Conservation (phyloP, 1,139 yeast species). For the Nakaseomyces nivariensis region DNA sequence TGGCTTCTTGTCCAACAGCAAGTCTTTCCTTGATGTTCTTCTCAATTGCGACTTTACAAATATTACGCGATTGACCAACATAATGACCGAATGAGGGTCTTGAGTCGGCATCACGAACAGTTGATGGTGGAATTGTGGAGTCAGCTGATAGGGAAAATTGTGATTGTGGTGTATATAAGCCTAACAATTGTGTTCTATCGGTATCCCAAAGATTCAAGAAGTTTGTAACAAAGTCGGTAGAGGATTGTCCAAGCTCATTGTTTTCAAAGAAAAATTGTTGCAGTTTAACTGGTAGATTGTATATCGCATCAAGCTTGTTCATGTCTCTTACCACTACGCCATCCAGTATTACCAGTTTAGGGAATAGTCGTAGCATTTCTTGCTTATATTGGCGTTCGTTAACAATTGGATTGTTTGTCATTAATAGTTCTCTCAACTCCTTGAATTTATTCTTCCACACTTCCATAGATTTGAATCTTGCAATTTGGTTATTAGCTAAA, state of each 20-base stretch:
- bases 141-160: constrained; percentile 66
- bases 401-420: constrained; percentile 66
- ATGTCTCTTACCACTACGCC: constrained; percentile 73
- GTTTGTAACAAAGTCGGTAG: constrained; percentile 67
- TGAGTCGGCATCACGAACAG: constrained; percentile 34
- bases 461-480: constrained; percentile 52
- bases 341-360: constrained; percentile 68
- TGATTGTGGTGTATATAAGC: constrained; percentile 71
- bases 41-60: constrained; percentile 55
- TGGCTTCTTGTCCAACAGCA: constrained; percentile 61
- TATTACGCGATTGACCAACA: constrained; percentile 63
- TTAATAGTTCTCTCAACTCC: constrained; percentile 60
- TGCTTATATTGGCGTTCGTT: constrained; percentile 42
- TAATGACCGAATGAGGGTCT: constrained; percentile 53
- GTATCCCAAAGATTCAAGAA: constrained; percentile 75
- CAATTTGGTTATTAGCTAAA: constrained; percentile 61
- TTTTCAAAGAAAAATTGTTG: constrained; percentile 71
- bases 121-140: constrained; percentile 37
- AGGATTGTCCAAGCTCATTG: constrained; percentile 56
- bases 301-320: constrained; percentile 41
- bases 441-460: constrained; percentile 72
- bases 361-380: constrained; percentile 65
- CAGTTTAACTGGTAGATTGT: constrained; percentile 41
- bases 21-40: constrained; percentile 49
- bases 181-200: constrained; percentile 58